Evolutionary conservation across 768 basidiomycete genomes (phyloP), one percentile per base, ranked within the genome.

Genomic region (Panaeolus papilionaceus): DNA sequence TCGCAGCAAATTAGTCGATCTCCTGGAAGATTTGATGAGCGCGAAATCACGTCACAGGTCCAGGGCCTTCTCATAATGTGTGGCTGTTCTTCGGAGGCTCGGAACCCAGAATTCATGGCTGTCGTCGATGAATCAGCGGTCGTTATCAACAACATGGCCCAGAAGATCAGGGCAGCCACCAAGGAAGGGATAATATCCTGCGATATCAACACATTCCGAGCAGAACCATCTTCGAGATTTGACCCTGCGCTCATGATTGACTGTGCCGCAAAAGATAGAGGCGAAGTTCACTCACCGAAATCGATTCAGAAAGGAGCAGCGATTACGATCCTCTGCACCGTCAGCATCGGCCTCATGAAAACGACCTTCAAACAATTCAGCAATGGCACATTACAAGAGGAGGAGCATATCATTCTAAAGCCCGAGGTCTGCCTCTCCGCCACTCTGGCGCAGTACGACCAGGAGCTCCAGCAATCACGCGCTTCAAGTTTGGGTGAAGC

Each of bases 141-240:
- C n/a, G 54, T 63, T 51, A 51, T 73, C 38, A 47, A 73, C 5
- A 49, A 49, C 51, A 67, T 75, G 12, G 72, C 64, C 58, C 69
- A 64, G 5, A 69, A 70, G 45, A 62, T 73, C 10, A 75, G 71
- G 47, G 61, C 61, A 0, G 70, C 68, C 23, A 72, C 66, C 18
- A 71, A 68, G 26, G 74, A 75, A 54, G 75, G 63, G 49, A 72
- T 75, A 0, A 76, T 71, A 54, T 71, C 75, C 38, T 63, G 70
- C 51, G 72, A 79, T 61, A 69, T 77, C 61, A 71, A 75, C 4
- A 63, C 73, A 69, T 33, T 23, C 65, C 23, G 45, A 66, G 2
- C 68, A 71, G 4, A 20, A 33, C 5, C 40, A 42, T 10, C 11
- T 42, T 42, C 40, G 11, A 9, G 40, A 2, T 72, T 72, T 61